Evolutionary conservation across 2,329 filamentous ascomycete genomes (phyloP).

Genomic region (Colletotrichum karsti): DNA sequence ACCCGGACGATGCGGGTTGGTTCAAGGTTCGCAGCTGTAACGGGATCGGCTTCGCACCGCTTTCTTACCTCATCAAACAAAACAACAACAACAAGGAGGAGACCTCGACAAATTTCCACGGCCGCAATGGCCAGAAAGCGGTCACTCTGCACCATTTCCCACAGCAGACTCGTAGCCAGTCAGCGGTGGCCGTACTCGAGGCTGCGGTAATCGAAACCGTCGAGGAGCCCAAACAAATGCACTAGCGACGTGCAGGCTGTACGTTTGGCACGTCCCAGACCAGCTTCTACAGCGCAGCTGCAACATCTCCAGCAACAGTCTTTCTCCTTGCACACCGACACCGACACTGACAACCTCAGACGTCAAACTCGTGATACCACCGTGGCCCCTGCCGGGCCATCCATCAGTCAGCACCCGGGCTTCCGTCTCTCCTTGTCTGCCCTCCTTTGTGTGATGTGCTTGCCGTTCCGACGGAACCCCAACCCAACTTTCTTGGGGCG

Average conservation of each 20-base stretch:
- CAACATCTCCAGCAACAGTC: constrained; percentile 3
- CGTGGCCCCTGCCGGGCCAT: constrained; percentile 4
- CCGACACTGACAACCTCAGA: constrained; percentile 6
- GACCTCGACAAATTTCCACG: neutral
- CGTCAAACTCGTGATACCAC: constrained; percentile 19
- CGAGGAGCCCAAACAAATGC: constrained; percentile 18
- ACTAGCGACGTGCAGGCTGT: constrained; percentile 8
- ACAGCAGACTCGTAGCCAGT: constrained; percentile 9
- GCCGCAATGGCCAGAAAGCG: constrained; percentile 15
- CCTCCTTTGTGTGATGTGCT: constrained; percentile 25
- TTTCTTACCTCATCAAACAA: constrained; percentile 13
- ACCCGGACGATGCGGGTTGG: neutral
- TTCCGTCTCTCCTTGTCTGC: constrained; percentile 25
- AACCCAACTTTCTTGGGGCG: constrained; percentile 28
- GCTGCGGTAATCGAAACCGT: neutral
- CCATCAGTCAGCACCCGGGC: constrained; percentile 28
- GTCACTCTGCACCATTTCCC: neutral
- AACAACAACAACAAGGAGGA: constrained; percentile 3
- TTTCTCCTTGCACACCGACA: neutral
- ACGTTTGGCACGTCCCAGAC: constrained; percentile 7
- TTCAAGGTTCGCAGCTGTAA: constrained; percentile 17
- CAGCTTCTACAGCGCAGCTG: neutral
- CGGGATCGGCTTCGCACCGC: constrained; percentile 13
- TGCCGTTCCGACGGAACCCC: constrained; percentile 26
- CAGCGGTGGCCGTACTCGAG: constrained; percentile 15